phyloP scores from a whole-genome alignment of 345 rosid species.

The Eucalyptus globulus region DNA sequence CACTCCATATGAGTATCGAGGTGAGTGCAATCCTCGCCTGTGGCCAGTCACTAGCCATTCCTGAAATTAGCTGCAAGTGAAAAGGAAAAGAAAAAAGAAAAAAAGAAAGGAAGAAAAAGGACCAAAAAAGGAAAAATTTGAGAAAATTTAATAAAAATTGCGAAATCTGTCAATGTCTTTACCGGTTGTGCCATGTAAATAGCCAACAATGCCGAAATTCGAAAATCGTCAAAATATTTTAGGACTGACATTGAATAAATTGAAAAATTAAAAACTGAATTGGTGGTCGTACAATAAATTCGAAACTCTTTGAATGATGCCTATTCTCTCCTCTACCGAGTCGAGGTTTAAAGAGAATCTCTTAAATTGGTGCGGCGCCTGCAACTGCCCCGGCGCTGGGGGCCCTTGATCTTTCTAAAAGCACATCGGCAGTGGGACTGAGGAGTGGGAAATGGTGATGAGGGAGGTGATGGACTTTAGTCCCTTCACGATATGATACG shows the following conservation, averaged over 20 bases:
- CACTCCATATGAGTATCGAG: background rate
- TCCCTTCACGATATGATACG: background rate
- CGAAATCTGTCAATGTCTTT: background rate
- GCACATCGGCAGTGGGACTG: background rate
- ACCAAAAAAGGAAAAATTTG: rapidly evolving
- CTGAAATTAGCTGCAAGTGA: rapidly evolving
- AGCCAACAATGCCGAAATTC: rapidly evolving
- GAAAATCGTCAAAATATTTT: rapidly evolving
- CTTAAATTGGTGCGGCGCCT: background rate
- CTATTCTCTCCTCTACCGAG: too few species aligned
- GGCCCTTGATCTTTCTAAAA: background rate
- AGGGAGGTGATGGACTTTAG: background rate
- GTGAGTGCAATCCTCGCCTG: background rate
- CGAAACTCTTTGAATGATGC: rapidly evolving
- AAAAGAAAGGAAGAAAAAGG: background rate
- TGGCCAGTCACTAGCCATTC: background rate
- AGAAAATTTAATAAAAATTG: background rate
- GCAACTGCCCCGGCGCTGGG: background rate
- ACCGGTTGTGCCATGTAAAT: rapidly evolving
- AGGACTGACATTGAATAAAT: rapidly evolving
- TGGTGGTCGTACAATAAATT: rapidly evolving
- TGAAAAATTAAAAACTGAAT: rapidly evolving
- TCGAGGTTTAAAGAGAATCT: background rate
- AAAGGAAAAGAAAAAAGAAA: background rate
- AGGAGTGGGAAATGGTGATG: background rate